Evolutionary conservation across 164 flowering plant species (phyloP).

Genomic region (Chloranthus sessilifolius): DNA sequence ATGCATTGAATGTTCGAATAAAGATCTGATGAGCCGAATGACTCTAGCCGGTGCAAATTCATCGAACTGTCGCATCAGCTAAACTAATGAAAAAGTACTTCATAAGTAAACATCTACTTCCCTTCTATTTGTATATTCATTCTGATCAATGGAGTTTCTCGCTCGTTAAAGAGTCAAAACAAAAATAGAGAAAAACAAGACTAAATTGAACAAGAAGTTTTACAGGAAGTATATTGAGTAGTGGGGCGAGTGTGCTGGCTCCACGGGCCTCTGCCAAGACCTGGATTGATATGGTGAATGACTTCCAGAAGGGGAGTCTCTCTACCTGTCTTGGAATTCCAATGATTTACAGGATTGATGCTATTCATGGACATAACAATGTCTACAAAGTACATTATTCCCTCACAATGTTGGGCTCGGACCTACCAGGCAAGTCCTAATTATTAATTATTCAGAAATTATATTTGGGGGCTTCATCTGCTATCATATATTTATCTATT

Average conservation of each 20-base stretch:
- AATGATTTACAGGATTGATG: slow-evolving; percentile 43
- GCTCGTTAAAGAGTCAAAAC: too few relatives aligned
- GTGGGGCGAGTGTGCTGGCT: slow-evolving; percentile 39
- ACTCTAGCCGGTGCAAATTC: slow-evolving; percentile 65
- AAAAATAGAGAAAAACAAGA: too few relatives aligned
- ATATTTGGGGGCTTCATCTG: too few relatives aligned
- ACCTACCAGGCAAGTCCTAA: slow-evolving; percentile 35
- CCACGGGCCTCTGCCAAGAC: slow-evolving; percentile 24
- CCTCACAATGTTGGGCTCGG: slow-evolving; percentile 51
- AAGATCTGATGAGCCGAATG: slow-evolving; percentile 49
- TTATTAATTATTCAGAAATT: too few relatives aligned
- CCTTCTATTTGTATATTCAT: too few relatives aligned
- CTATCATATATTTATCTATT: too few relatives aligned
- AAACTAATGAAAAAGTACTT: slow-evolving; percentile 46
- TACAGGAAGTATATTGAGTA: slow-evolving; percentile 48
- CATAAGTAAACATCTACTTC: slow-evolving; percentile 35
- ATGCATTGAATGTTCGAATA: slow-evolving; percentile 37
- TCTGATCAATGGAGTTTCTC: too few relatives aligned
- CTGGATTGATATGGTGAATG: slow-evolving; percentile 47
- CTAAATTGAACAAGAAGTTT: too few relatives aligned
- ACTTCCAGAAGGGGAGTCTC: slow-evolving; percentile 32
- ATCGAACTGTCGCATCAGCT: slow-evolving; percentile 36
- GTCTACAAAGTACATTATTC: slow-evolving; percentile 40
- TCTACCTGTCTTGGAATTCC: slow-evolving; percentile 43
- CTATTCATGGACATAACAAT: slow-evolving; percentile 40